Evolutionary conservation across 768 basidiomycete genomes (phyloP).

Genomic region (Lactarius hengduanensis): DNA sequence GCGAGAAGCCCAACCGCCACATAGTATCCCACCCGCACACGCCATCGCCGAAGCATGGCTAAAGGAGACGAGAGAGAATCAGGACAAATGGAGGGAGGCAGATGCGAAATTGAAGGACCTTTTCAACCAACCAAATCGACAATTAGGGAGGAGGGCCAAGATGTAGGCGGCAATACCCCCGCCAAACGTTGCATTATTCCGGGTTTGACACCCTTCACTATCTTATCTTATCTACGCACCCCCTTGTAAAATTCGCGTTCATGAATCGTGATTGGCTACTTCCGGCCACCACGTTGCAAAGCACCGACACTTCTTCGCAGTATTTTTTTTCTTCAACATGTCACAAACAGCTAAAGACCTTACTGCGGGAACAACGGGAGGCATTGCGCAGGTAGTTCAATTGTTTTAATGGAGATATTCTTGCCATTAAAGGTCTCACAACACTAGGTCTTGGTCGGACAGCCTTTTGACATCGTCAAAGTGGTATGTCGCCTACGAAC

Average conservation of each 20-base stretch:
- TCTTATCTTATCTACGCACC: slow-evolving; percentile 35
- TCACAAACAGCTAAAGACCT: slow-evolving; percentile 80
- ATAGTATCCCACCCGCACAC: slow-evolving; percentile 48
- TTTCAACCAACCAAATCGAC: slow-evolving; percentile 56
- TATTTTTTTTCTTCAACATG: slow-evolving; percentile 31
- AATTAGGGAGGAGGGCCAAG: slow-evolving; percentile 27
- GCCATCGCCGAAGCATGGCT: slow-evolving; percentile 71
- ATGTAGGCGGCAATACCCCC: slow-evolving; percentile 27
- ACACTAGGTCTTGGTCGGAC: slow-evolving; percentile 77
- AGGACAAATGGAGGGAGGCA: slow-evolving; percentile 59
- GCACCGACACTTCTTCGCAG: not conserved
- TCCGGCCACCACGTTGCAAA: slow-evolving; percentile 12
- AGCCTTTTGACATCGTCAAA: slow-evolving; percentile 98
- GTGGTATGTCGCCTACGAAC: slow-evolving; percentile 56
- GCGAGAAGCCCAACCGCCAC: slow-evolving; percentile 17
- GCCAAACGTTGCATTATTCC: slow-evolving; percentile 14
- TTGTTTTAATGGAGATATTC: slow-evolving; percentile 9
- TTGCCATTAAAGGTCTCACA: slow-evolving; percentile 25
- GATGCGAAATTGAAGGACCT: slow-evolving; percentile 48
- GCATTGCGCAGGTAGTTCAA: slow-evolving; percentile 71
- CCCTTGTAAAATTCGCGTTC: slow-evolving; percentile 25
- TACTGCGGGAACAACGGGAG: slow-evolving; percentile 87
- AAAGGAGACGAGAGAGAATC: slow-evolving; percentile 55
- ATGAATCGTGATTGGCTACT: slow-evolving; percentile 24
- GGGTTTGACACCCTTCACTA: slow-evolving; percentile 25